Evolutionary conservation across 306 rosid species (phyloP).

Genomic region (Castanea sativa): DNA sequence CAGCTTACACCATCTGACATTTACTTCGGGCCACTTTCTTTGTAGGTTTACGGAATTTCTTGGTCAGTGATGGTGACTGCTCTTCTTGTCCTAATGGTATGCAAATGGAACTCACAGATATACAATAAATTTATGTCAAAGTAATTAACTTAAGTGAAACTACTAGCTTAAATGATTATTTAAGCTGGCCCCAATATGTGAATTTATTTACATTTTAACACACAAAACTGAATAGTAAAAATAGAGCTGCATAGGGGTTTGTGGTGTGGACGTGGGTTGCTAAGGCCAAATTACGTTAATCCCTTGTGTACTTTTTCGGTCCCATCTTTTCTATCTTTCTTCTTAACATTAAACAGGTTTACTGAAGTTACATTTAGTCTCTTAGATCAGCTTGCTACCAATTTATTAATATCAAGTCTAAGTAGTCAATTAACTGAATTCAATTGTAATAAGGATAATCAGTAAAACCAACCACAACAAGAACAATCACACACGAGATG

Average conservation of each 20-base stretch:
- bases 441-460: too few species aligned
- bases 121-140: slow-evolving; percentile 3
- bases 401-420: too few species aligned
- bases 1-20: slow-evolving; percentile 24
- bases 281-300: background rate
- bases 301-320: too few species aligned
- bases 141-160: background rate
- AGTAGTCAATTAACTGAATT: too few species aligned
- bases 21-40: slow-evolving; percentile 9
- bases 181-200: background rate
- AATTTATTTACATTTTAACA: background rate
- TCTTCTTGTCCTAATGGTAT: slow-evolving; percentile 86
- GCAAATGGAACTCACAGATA: background rate
- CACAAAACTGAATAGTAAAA: too few species aligned
- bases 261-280: background rate
- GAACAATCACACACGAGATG: too few species aligned
- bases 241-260: too few species aligned
- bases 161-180: background rate
- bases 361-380: too few species aligned
- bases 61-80: slow-evolving; percentile 67
- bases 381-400: too few species aligned
- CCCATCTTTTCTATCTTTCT: too few species aligned
- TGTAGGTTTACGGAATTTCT: slow-evolving; percentile 78
- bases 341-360: background rate
- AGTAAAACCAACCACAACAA: too few species aligned